Evolutionary conservation across 768 basidiomycete species (phyloP), one percentile per base, ranked within the genome.

Genomic region (Cyathus striatus): DNA sequence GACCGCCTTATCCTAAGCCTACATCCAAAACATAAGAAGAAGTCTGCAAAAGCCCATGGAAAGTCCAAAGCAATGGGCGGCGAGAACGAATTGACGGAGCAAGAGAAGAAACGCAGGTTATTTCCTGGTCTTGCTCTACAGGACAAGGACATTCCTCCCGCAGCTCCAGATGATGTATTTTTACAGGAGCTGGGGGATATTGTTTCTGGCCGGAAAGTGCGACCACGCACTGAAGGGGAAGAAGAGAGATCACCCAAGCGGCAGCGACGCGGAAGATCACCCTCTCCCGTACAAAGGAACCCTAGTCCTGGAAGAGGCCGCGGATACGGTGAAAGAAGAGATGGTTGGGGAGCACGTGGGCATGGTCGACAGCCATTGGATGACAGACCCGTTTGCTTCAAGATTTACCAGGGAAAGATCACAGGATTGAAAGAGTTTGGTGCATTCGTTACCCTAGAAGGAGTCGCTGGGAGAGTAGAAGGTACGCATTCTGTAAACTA

Each of bases 11-110:
- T 99, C 52, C 78, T 96, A 42, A 89, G 78, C 44, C 80, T 97
- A 74, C 95, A 99, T 54, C 96, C 95, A 1, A 96, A 92, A 56
- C 86, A 97, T 71, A 96, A 90, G 73, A 89, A 89, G 62, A 67
- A 71, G 22, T 57, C 62, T 18, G 42, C 55, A 14, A 61, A 61
- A 25, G 52, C 61, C 18, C 69, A 71, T 42, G 70, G 65, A 26
- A 66, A 69, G 37, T 43, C 51, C 6, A 60, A 55, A 13, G 57
- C 54, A 24, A 68, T 62, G 30, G 57, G 56, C 14, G 49, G 50
- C 2, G 62, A 59, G 24, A 64, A 58, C 6, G 63, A 56, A 38
- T 27, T 78, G 34, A 69, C 70, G 26, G 90, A 92, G 55, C 59
- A 75, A 49, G 88, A 91, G 57, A 83, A 83, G 63, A 76, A 84